These are phyloP conservation scores for Paramecium octaurelia DNA, from an alignment of 73 alveolate genomes.

Conservation along the genomic window DNA sequence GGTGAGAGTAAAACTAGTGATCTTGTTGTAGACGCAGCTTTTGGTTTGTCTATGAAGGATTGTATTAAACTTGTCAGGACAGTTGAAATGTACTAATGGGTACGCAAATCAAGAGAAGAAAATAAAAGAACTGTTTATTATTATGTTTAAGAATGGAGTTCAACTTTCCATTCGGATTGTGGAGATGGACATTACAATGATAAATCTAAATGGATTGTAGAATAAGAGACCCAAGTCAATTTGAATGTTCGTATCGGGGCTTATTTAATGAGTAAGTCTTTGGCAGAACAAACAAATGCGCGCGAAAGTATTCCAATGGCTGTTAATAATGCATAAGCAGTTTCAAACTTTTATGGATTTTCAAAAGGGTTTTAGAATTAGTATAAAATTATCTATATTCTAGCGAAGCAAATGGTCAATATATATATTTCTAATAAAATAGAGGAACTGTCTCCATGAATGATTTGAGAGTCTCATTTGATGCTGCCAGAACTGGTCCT, in stretches of 20 bases:
- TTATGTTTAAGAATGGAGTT: constrained; percentile 3
- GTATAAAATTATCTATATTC: background rate
- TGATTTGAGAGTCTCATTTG: constrained; percentile 3
- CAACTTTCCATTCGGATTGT: background rate
- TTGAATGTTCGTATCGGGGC: background rate
- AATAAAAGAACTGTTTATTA: background rate
- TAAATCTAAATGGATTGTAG: constrained; percentile 7
- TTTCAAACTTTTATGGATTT: background rate
- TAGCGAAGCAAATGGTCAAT: background rate
- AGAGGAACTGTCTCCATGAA: background rate
- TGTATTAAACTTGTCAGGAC: background rate
- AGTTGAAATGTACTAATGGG: constrained; percentile 46
- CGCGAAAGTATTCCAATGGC: background rate
- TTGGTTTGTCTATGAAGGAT: background rate
- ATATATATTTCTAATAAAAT: background rate
- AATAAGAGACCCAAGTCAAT: background rate
- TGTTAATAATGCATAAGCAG: background rate
- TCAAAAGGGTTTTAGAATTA: background rate
- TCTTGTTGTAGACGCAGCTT: background rate
- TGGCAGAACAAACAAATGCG: background rate
- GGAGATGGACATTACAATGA: constrained; percentile 20
- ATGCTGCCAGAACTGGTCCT: background rate
- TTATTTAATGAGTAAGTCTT: background rate
- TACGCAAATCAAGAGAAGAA: background rate
- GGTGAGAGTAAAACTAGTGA: background rate